Evolutionary conservation across 352 stramenopile species (phyloP).

Genomic region (Globisporangium ultimum): DNA sequence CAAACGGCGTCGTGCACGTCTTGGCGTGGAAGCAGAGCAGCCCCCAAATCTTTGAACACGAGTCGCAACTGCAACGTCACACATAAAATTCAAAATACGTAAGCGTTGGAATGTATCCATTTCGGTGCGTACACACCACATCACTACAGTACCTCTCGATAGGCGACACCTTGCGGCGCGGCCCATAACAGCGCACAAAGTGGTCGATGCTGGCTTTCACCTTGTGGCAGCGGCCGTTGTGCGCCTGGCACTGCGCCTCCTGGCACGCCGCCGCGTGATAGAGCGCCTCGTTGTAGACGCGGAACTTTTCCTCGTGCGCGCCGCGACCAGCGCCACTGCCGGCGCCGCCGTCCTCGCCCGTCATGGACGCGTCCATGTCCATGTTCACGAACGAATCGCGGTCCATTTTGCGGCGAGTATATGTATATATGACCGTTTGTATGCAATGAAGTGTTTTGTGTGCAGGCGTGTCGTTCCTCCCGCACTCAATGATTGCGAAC

Average conservation of each 20-base stretch:
- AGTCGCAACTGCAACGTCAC: constrained; percentile 47
- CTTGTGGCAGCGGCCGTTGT: constrained; percentile 77
- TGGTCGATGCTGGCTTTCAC: constrained; percentile 87
- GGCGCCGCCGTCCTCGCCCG: constrained; percentile 9
- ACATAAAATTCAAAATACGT: constrained; percentile 1
- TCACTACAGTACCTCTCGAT: constrained; percentile 62
- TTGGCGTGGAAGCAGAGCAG: constrained; percentile 87
- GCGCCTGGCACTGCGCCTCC: constrained; percentile 52
- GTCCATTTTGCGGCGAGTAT: constrained; percentile 10
- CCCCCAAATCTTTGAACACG: constrained; percentile 84
- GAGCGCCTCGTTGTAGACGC: constrained; percentile 82
- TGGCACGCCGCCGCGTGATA: constrained; percentile 63
- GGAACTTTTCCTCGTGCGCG: constrained; percentile 81
- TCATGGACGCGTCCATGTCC: constrained; percentile 52
- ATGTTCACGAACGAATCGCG: constrained; percentile 21
- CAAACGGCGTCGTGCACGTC: constrained; percentile 50
- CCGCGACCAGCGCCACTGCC: constrained; percentile 15
- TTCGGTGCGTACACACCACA: no score
- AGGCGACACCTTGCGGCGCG: constrained; percentile 55
- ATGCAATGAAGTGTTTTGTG: neutral
- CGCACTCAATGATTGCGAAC: no score
- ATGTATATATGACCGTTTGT: neutral
- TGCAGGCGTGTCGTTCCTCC: neutral
- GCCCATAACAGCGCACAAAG: constrained; percentile 83
- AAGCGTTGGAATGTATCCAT: no score